Evolutionary conservation across 2,329 filamentous ascomycete species (phyloP).

Genomic region (Neofusicoccum umdonicola): DNA sequence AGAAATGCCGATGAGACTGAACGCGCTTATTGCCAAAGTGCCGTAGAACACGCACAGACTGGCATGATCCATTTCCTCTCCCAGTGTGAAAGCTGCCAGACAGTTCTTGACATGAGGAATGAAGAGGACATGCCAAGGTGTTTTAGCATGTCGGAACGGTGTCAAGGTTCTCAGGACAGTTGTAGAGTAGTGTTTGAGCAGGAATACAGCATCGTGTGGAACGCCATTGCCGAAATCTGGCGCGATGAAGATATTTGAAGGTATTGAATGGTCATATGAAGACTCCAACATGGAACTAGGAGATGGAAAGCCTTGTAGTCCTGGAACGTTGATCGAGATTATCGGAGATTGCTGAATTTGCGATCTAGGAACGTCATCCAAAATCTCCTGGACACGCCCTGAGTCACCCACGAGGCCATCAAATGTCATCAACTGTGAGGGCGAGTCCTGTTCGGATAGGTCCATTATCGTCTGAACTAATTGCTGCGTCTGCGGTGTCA

Average conservation of each 20-base stretch:
- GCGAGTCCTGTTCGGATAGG: too few relatives aligned
- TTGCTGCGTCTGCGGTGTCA: not conserved
- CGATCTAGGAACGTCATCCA: too few relatives aligned
- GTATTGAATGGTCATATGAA: too few relatives aligned
- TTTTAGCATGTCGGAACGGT: not conserved
- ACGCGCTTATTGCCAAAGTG: not conserved
- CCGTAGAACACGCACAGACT: not conserved
- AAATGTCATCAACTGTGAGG: too few relatives aligned
- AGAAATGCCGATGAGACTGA: not conserved
- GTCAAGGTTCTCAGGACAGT: conserved; percentile 16
- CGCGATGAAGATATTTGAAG: too few relatives aligned
- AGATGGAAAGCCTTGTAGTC: too few relatives aligned
- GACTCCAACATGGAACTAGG: too few relatives aligned
- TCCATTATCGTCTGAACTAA: not conserved
- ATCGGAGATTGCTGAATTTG: too few relatives aligned
- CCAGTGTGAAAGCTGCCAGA: not conserved
- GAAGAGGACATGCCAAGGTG: not conserved
- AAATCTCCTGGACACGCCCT: too few relatives aligned
- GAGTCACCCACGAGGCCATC: too few relatives aligned
- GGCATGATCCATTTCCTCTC: not conserved
- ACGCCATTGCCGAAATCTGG: not conserved
- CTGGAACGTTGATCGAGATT: too few relatives aligned
- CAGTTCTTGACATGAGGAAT: not conserved
- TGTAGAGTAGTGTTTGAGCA: conserved; percentile 40
- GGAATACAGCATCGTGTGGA: conserved; percentile 35